phyloP scores from a whole-genome alignment of 257 asterid genomes.

The Scutellaria baicalensis region DNA sequence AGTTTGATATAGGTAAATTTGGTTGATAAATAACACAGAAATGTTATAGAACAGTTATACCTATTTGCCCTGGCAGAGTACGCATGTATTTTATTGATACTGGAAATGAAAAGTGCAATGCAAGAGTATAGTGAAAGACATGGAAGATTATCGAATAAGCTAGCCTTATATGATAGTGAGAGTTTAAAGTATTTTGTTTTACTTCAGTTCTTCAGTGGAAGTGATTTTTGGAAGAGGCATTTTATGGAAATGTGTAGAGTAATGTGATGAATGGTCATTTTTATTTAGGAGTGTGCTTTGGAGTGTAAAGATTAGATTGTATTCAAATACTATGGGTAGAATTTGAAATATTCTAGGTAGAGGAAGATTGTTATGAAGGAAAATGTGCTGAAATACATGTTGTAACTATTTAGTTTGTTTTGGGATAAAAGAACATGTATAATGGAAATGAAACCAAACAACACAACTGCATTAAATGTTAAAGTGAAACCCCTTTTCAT shows the following conservation, averaged over 20 bases:
- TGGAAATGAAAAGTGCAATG: background rate
- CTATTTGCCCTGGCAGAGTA: background rate
- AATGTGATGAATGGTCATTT: background rate
- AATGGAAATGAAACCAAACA: background rate
- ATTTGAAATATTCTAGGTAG: background rate
- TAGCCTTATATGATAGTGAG: background rate
- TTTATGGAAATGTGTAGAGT: background rate
- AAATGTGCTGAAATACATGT: background rate
- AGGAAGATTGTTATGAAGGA: background rate
- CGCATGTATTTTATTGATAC: background rate
- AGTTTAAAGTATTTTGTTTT: background rate
- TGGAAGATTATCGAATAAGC: background rate
- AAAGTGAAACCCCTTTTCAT: background rate
- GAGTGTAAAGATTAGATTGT: background rate
- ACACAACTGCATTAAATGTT: background rate
- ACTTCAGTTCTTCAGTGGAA: background rate
- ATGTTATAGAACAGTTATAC: background rate
- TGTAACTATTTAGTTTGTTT: background rate
- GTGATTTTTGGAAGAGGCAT: background rate
- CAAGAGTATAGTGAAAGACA: background rate
- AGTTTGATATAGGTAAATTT: background rate
- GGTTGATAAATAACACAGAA: background rate
- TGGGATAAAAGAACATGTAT: background rate
- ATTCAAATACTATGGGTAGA: background rate
- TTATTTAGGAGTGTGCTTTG: background rate